phyloP scores from a whole-genome alignment of 23 red algal species.

The Gracilaria gracilis region DNA sequence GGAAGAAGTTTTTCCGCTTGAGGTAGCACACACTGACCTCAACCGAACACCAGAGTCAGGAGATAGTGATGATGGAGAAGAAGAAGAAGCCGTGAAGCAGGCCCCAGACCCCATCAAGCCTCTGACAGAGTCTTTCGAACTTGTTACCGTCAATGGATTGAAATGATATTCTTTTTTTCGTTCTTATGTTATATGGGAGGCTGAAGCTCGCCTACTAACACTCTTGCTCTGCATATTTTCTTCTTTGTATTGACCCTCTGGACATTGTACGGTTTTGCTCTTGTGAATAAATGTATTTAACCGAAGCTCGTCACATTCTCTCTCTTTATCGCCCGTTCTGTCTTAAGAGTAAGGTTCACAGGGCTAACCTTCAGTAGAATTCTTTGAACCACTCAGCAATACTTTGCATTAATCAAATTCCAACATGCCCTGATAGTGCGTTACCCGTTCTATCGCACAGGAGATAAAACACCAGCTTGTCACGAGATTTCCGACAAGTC shows the following conservation, averaged over 20 bases:
- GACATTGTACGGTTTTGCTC: not conserved
- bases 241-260: not conserved
- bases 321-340: too few relatives aligned
- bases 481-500: too few relatives aligned
- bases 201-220: not conserved
- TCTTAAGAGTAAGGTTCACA: too few relatives aligned
- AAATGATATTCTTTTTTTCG: not conserved
- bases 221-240: not conserved
- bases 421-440: too few relatives aligned
- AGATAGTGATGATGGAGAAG: constrained; percentile 56
- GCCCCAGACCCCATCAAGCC: not conserved
- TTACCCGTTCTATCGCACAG: too few relatives aligned
- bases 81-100: not conserved
- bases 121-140: constrained; percentile 9
- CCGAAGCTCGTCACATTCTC: not conserved
- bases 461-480: too few relatives aligned
- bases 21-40: constrained; percentile 71
- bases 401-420: too few relatives aligned
- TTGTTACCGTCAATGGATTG: not conserved
- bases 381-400: too few relatives aligned
- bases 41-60: constrained; percentile 84
- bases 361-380: too few relatives aligned
- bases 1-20: constrained; percentile 70
- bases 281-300: not conserved
- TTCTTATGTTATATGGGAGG: not conserved